phyloP scores from a whole-genome alignment of 257 asterid species.

The Jacaranda mimosifolia region DNA sequence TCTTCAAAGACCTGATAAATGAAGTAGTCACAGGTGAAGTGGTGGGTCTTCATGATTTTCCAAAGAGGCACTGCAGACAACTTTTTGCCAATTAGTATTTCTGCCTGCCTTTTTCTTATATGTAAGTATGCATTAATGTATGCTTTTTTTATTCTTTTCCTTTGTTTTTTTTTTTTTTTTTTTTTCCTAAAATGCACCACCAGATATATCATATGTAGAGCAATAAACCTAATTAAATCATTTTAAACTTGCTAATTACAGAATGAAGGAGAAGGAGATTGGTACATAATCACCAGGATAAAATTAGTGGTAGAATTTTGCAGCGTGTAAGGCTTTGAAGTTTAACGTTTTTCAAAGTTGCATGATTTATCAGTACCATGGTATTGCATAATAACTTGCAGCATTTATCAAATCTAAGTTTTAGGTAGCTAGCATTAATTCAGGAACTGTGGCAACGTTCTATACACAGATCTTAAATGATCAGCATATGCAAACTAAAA shows the following conservation, averaged over 20 bases:
- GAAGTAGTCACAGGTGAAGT: constrained; percentile 66
- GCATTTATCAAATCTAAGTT: not conserved
- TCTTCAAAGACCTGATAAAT: constrained; percentile 84
- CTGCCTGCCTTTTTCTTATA: not conserved
- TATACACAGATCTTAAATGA: no score
- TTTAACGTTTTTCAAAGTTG: not conserved
- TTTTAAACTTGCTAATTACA: constrained; percentile 30
- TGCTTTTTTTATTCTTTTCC: constrained; percentile 27
- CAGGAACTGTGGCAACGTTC: no score
- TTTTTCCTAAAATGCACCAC: constrained; percentile 2
- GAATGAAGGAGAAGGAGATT: constrained; percentile 39
- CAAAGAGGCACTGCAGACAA: constrained; percentile 47
- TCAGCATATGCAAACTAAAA: no score
- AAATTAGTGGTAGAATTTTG: constrained; percentile 8
- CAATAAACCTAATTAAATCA: not conserved
- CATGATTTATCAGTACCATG: constrained; percentile 22
- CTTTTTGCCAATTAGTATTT: constrained; percentile 42
- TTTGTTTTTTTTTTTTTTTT: no score
- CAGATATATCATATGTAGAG: constrained; percentile 32
- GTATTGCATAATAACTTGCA: constrained; percentile 10
- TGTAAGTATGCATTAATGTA: constrained; percentile 13
- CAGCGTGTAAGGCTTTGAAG: constrained; percentile 15
- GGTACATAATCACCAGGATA: not conserved
- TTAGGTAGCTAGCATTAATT: not conserved
- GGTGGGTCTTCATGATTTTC: constrained; percentile 42